Evolutionary conservation across 2,329 filamentous ascomycete species (phyloP).

Genomic region (Mycosphaerella arachidis): DNA sequence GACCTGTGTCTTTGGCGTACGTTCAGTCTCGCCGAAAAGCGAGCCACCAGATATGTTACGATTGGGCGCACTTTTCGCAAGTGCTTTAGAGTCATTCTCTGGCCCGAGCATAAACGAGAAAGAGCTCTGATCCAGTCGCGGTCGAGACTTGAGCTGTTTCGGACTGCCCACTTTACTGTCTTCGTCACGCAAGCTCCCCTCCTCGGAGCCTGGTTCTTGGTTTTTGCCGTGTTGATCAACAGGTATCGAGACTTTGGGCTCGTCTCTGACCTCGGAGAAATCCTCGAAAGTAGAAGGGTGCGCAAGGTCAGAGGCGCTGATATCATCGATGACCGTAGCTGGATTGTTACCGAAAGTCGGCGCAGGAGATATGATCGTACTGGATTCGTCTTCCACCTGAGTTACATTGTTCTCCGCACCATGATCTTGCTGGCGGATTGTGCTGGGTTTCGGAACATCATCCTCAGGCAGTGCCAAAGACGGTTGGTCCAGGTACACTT

Average conservation of each 20-base stretch:
- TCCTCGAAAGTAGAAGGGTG: conserved; percentile 18
- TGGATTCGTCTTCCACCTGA: neutral
- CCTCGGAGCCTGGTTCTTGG: neutral
- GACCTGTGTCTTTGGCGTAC: conserved; percentile 1
- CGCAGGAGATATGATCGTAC: neutral
- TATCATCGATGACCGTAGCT: neutral
- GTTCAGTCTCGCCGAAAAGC: conserved; percentile 15
- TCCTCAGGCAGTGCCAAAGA: conserved; percentile 43
- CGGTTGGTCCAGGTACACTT: conserved; percentile 47
- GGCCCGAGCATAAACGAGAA: conserved; percentile 25
- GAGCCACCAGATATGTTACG: conserved; percentile 10
- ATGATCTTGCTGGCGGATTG: neutral
- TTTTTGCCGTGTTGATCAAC: neutral
- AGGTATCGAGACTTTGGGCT: neutral
- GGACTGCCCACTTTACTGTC: neutral
- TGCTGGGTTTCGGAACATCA: neutral
- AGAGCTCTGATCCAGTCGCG: conserved; percentile 20
- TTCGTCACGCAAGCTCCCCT: neutral
- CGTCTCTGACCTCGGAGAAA: conserved; percentile 1
- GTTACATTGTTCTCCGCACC: neutral
- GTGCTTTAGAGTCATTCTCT: conserved; percentile 2
- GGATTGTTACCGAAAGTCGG: neutral
- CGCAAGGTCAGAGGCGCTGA: conserved; percentile 2
- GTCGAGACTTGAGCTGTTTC: conserved; percentile 9
- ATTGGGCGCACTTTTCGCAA: neutral